Percentiles rank a stretch among this genome's conserved stretches.
Evolutionary conservation across 2,329 filamentous ascomycete species (phyloP).

Genomic region (Trichophaea hybrida): DNA sequence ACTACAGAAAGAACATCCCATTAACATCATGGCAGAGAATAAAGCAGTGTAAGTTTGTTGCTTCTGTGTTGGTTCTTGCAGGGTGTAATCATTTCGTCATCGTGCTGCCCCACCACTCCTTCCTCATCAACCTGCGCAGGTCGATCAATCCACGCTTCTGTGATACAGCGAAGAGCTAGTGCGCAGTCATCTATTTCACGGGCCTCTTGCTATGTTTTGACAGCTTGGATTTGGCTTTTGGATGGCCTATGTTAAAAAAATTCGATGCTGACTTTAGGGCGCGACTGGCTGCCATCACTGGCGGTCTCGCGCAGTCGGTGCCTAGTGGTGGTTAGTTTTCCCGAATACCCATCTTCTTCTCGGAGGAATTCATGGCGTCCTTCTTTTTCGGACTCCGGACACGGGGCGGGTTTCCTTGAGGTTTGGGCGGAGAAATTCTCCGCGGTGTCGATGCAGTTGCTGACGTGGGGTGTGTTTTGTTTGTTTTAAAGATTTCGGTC

Average conservation of each 20-base stretch:
- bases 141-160: neutral
- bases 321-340: conserved; percentile 28
- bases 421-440: conserved; percentile 2
- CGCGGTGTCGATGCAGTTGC: neutral
- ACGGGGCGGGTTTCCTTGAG: neutral
- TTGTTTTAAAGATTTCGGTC: conserved; percentile 61
- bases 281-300: conserved; percentile 26
- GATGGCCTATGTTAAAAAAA: conserved; percentile 11
- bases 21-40: conserved; percentile 9
- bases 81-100: conserved; percentile 14
- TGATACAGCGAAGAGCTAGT: neutral
- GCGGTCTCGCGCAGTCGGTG: conserved; percentile 24
- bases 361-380: neutral
- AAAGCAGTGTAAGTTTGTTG: conserved; percentile 21
- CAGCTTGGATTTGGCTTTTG: neutral
- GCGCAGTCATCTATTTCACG: neutral
- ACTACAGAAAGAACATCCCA: neutral
- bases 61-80: neutral
- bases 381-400: neutral
- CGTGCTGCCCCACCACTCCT: conserved; percentile 1
- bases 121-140: conserved; percentile 1
- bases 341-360: neutral
- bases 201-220: neutral
- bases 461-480: neutral
- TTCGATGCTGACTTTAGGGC: conserved; percentile 25